Conservation (phyloP, 257 asterid genomes). For the Nyctanthes arbortristis region DNA sequence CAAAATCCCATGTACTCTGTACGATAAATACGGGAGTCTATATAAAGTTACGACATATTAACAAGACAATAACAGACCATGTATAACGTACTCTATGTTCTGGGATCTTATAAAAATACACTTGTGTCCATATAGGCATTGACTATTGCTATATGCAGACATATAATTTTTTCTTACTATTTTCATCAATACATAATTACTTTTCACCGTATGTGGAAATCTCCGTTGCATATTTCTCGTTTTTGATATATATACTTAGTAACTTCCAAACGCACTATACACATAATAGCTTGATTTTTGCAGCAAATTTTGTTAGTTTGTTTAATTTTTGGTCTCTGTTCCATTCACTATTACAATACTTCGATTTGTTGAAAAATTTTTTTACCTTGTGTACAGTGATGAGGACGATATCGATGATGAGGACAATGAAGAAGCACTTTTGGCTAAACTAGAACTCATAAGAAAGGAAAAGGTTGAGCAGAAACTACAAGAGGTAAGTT, state of each 20-base stretch:
- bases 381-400: conserved; percentile 29
- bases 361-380: conserved; percentile 11
- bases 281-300: neutral
- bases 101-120: too few relatives aligned
- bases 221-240: neutral
- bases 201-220: too few relatives aligned
- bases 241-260: neutral
- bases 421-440: conserved; percentile 87
- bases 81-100: too few relatives aligned
- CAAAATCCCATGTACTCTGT: too few relatives aligned
- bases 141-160: too few relatives aligned
- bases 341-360: neutral
- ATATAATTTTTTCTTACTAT: too few relatives aligned
- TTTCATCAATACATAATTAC: too few relatives aligned
- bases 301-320: neutral
- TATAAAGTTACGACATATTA: too few relatives aligned
- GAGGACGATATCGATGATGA: conserved; percentile 62
- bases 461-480: conserved; percentile 92
- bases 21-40: too few relatives aligned
- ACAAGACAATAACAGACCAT: too few relatives aligned
- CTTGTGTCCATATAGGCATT: too few relatives aligned
- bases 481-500: conserved; percentile 72
- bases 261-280: neutral
- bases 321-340: neutral
- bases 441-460: conserved; percentile 89